A percentile compares a stretch with the other conserved stretches of the same genome.
Conservation (phyloP, 441 rosid genomes). For the Euphorbia schlechtendalii region DNA sequence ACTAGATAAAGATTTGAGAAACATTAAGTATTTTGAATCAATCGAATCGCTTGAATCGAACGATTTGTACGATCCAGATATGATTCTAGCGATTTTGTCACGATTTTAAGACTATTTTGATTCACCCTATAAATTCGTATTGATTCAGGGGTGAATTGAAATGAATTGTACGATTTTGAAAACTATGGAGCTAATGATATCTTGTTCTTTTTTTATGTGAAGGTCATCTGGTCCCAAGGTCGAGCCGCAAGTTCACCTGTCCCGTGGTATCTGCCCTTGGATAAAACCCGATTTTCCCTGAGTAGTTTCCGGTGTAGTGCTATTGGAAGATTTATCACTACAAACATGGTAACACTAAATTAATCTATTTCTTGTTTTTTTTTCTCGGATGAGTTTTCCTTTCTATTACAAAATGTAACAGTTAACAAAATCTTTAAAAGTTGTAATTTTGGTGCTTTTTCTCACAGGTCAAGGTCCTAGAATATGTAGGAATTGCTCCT, state of each 20-base stretch:
- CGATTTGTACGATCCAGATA: too few species aligned
- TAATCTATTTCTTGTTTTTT: background rate
- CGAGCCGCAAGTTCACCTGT: slow-evolving; percentile 60
- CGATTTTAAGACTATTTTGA: too few species aligned
- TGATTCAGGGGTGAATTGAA: too few species aligned
- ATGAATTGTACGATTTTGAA: too few species aligned
- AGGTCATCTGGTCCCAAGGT: slow-evolving; percentile 86
- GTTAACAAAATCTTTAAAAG: background rate
- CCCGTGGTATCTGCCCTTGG: slow-evolving; percentile 90
- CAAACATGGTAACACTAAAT: slow-evolving; percentile 55
- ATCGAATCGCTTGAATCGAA: too few species aligned
- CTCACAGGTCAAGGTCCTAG: slow-evolving; percentile 66
- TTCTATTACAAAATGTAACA: background rate
- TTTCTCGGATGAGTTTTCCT: too few species aligned
- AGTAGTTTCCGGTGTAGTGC: slow-evolving; percentile 81
- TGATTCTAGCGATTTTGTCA: too few species aligned
- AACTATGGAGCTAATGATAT: background rate
- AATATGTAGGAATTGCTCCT: slow-evolving; percentile 74
- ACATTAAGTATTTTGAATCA: too few species aligned
- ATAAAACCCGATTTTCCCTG: slow-evolving; percentile 61
- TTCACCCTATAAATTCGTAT: too few species aligned
- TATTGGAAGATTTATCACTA: slow-evolving; percentile 67
- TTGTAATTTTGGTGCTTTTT: background rate
- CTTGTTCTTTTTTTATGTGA: slow-evolving; percentile 8
- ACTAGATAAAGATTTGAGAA: too few species aligned